phyloP scores from a whole-genome alignment of 306 rosid species.

The Cucumis melo region DNA sequence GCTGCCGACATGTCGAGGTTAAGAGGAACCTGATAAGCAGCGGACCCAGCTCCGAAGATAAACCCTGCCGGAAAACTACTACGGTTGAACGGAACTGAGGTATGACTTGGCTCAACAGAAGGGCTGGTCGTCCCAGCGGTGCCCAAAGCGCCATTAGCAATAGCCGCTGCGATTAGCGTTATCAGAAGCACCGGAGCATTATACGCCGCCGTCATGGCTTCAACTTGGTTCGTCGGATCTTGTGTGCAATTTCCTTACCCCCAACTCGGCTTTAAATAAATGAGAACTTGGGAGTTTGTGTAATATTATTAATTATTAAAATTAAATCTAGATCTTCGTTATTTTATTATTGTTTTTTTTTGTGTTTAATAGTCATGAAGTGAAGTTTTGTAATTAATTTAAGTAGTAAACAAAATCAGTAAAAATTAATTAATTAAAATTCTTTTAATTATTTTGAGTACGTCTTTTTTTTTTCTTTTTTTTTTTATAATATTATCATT shows the following conservation, averaged over 20 bases:
- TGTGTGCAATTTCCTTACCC: background rate
- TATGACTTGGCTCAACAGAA: background rate
- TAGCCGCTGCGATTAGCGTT: background rate
- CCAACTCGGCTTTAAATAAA: background rate
- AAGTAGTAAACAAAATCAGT: no score
- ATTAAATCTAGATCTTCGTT: no score
- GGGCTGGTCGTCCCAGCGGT: background rate
- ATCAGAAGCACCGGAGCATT: background rate
- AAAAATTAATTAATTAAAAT: no score
- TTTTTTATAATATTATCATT: no score
- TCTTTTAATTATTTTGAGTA: no score
- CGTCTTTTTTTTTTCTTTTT: no score
- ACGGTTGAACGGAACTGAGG: slow-evolving; percentile 10
- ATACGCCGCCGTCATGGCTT: background rate
- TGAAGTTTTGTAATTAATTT: no score
- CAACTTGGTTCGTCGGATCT: background rate
- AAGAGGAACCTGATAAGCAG: slow-evolving; percentile 30
- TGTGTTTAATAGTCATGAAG: no score
- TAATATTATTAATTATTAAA: no score
- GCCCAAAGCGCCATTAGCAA: background rate
- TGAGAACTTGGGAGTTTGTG: background rate
- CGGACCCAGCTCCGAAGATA: slow-evolving; percentile 28
- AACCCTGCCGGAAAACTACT: slow-evolving; percentile 24
- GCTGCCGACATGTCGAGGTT: background rate
- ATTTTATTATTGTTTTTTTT: no score